phyloP scores from a whole-genome alignment of 805 yeast genomes.

The Hanseniaspora hatyaiensis region DNA sequence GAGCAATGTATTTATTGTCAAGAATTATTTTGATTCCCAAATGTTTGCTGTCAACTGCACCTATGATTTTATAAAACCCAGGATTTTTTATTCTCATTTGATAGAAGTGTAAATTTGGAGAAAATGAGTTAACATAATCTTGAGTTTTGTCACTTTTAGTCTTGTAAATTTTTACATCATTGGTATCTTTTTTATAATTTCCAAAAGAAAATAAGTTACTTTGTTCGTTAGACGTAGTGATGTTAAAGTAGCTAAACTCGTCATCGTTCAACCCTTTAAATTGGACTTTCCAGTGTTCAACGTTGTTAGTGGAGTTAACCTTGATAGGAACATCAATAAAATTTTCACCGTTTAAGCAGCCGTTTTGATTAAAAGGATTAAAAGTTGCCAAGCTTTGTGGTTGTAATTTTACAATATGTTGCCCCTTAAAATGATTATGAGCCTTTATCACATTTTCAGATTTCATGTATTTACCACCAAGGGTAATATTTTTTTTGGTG shows the following conservation, averaged over 20 bases:
- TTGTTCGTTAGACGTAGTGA: constrained; percentile 12
- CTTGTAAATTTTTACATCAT: not conserved
- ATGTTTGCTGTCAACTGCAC: constrained; percentile 56
- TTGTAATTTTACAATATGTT: constrained; percentile 69
- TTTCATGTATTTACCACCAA: constrained; percentile 38
- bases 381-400: constrained; percentile 84
- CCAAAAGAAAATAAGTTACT: not conserved
- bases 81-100: constrained; percentile 55
- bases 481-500: constrained; percentile 39
- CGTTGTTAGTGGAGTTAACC: constrained; percentile 65
- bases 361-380: constrained; percentile 58
- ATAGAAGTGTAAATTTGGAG: constrained; percentile 23
- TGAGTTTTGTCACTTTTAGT: not conserved
- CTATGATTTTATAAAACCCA: constrained; percentile 63
- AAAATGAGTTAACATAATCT: not conserved
- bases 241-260: constrained; percentile 11
- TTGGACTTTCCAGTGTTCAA: constrained; percentile 55
- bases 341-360: constrained; percentile 42
- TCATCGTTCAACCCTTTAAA: constrained; percentile 39
- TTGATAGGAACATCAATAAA: constrained; percentile 48
- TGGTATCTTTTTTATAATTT: not conserved
- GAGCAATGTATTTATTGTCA: constrained; percentile 47
- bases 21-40: constrained; percentile 49
- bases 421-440: constrained; percentile 62
- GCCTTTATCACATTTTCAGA: constrained; percentile 23